Percentiles rank a stretch among this genome's conserved stretches.
These are phyloP conservation scores for Coprinellus aureogranulatus DNA, from an alignment of 768 basidiomycete species.

Conservation along the genomic window DNA sequence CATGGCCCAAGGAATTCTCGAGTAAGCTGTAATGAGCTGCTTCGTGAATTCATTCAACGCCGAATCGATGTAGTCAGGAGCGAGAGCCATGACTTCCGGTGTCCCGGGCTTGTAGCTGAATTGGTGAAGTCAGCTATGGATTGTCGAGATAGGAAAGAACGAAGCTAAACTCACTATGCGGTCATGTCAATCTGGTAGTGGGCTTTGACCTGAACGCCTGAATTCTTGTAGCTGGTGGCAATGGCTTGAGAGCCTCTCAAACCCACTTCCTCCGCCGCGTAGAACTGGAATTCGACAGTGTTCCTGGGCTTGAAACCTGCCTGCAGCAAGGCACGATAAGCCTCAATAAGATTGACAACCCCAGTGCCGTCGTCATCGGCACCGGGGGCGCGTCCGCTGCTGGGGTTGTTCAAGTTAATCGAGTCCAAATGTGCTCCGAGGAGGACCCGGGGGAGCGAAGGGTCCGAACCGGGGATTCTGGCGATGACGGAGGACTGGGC, in stretches of 20 bases:
- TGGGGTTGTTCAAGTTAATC: slow-evolving; percentile 37
- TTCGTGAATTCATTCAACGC: slow-evolving; percentile 47
- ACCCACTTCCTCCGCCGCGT: slow-evolving; percentile 45
- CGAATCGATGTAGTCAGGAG: slow-evolving; percentile 39
- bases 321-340: slow-evolving; percentile 37
- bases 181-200: slow-evolving; percentile 49
- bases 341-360: slow-evolving; percentile 43
- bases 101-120: slow-evolving; percentile 48
- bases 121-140: slow-evolving; percentile 4
- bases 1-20: slow-evolving; percentile 35
- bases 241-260: slow-evolving; percentile 54
- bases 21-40: slow-evolving; percentile 33
- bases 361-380: slow-evolving; percentile 52
- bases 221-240: slow-evolving; percentile 46
- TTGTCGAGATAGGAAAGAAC: background rate
- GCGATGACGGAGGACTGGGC: slow-evolving; percentile 34
- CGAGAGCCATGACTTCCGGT: slow-evolving; percentile 37
- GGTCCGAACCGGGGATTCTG: slow-evolving; percentile 32
- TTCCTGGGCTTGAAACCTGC: slow-evolving; percentile 36
- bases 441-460: slow-evolving; percentile 32
- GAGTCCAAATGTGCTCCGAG: slow-evolving; percentile 44
- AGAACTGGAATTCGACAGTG: slow-evolving; percentile 50
- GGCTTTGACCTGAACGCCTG: slow-evolving; percentile 44
- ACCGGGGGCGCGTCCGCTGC: slow-evolving; percentile 44
- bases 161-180: slow-evolving; percentile 27